Conservation (phyloP, 805 yeast genomes). For the Yarrowia deformans region DNA sequence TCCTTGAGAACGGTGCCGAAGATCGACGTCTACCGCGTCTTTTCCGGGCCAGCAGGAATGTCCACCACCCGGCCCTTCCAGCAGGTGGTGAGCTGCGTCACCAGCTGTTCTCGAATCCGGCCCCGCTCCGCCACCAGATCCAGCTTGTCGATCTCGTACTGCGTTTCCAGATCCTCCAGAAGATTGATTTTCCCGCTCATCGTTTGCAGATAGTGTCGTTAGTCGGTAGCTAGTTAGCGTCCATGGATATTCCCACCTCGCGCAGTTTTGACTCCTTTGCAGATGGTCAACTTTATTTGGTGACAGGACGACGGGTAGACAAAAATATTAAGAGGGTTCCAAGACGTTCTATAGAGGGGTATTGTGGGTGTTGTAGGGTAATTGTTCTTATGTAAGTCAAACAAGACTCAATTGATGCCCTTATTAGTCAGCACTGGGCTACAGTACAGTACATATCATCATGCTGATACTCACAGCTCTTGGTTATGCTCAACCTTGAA, state of each 20-base stretch:
- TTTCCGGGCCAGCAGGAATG: neutral
- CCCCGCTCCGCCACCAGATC: neutral
- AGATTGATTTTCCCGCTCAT: conserved; percentile 1
- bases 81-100: neutral
- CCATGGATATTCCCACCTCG: neutral
- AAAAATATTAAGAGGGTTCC: too few relatives aligned
- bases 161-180: conserved; percentile 17
- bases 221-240: neutral
- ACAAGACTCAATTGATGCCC: too few relatives aligned
- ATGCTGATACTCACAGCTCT: too few relatives aligned
- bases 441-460: too few relatives aligned
- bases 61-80: neutral
- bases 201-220: neutral
- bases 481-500: too few relatives aligned
- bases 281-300: neutral
- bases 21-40: neutral
- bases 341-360: too few relatives aligned
- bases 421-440: too few relatives aligned
- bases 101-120: neutral
- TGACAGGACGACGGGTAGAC: too few relatives aligned
- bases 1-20: neutral
- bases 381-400: too few relatives aligned
- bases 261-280: neutral
- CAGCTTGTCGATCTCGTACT: conserved; percentile 25
- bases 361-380: too few relatives aligned